Evolutionary conservation across 345 rosid species (phyloP), one percentile per base, ranked within the genome.

Genomic region (Rhizophora mangle): DNA sequence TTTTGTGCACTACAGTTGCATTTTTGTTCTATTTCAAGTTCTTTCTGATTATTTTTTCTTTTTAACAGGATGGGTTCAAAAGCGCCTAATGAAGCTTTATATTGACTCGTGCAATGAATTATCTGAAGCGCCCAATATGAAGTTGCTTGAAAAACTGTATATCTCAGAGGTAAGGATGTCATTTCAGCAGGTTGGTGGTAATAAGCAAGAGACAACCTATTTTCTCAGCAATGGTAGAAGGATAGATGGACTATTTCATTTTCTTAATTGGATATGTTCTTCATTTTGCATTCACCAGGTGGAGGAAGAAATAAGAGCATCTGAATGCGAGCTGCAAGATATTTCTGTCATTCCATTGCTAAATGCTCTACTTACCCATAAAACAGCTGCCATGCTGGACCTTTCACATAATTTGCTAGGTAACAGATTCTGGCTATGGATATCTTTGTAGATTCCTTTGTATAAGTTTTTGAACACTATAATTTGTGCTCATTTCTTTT

Each of bases 391-490:
- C 16, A 68, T 84, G 85, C 74, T 94, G 68, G 86, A 92, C 74
- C 85, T 94, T 70, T 89, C 98, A 69, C 97, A 94, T 82, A 94
- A 94, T 85, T 78, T 86, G 69, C 77, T 94, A 86, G 98, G 97
- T 92, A 71, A 83, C 64, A 43, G 63, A 68, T 51, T 70, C 73
- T 72, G 53, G 2, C 64, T 60, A 29, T 68, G 3, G 52, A 71
- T 71, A 43, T 39, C 56, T 37, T 43, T 43, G 18, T 13, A 51
- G 22, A 49, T 51, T 37, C 8, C 37, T 64, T 51, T 63, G 6
- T 16, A 53, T 13, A 29, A 31, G n/a, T 43, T 75, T 30, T 20
- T 20, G 55, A 26, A n/a, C 53, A 51, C 6, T 26, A 53, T 68
- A 13, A 37, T 47, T 6, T 7, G 27, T 15, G 20, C 52, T 37